Evolutionary conservation across 2,329 filamentous ascomycete genomes (phyloP), one percentile per base, ranked within the genome.

Genomic region (Ambrosiella cleistominuta): DNA sequence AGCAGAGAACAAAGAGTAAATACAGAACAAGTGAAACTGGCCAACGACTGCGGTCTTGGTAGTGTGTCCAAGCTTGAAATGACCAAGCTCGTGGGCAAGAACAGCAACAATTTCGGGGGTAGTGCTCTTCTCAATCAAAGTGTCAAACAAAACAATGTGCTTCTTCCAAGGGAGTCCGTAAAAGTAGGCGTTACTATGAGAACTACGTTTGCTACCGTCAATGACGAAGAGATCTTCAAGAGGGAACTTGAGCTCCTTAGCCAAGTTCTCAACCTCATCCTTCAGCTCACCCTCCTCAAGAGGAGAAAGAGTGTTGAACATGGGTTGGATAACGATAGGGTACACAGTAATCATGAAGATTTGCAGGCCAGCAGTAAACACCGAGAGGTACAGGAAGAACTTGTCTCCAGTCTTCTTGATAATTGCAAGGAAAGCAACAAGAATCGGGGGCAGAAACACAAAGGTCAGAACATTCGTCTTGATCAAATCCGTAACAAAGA

Each of bases 81-180:
- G 93, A 56, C 93, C 93, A 53, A 98, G 80, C 72, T 98, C 93
- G 69, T 98, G 93, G 40, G 88, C 90, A 57, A 98, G 75, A 57
- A 98, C 90, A 63, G 93, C 91, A 60, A 95, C 88, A 45, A 98
- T 90, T 71, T 98, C 93, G 67, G 93, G 79, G 3, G 86, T 83
- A 62, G 90, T 82, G 69, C 86, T 93, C 80, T 97, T 95, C 72
- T 96, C 91, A 62, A 98, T 89, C 62, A 98, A 74, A 4, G 94
- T 98, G 69, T 98, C 93, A 69, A 95, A 98, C 68, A 98, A 94
- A 66, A 98, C 93, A 74, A 98, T 98, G 75, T 97, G 94, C 80
- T 97, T 97, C 80, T 96, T 96, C 90, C 91, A 98, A 47, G 93
- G 93, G 58, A 98, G 80, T 61, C 93, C 93, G 66, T 94, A 96